Base-by-base conservation (phyloP, 805 yeast species). In the Metschnikowia hibisci region DNA sequence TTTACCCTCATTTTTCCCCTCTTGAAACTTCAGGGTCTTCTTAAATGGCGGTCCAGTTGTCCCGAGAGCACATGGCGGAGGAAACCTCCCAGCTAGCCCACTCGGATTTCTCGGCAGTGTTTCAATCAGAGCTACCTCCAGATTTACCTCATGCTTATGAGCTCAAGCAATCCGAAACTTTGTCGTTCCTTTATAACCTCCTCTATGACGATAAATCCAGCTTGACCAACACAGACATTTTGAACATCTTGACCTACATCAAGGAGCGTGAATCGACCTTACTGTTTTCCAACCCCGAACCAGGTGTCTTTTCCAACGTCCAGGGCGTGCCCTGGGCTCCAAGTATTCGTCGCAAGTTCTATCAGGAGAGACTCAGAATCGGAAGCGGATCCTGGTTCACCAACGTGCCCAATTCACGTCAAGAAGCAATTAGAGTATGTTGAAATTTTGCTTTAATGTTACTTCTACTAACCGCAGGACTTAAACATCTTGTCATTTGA, bases 301-400 rank as follows among this genome's bases (percentile, higher is more conserved):
- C 34, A 12, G 40, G 20, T 11, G 32, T 13, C 28, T 9, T 32
- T n/a, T 51, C 53, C 6, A 73, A 67, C 45, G 42, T 56, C 27
- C 74, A 69, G 47, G 74, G 74, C 6, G 60, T 69, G 16, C 29
- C 42, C 11, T 66, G 73, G 69, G 67, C 69, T 4, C 48, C 50
- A 4, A 65, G 63, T 10, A 54, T 69, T 18, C 56, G 55, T 38
- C 55, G 48, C 30, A 64, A 63, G 46, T 67, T 69, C 43, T 51
- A 54, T 42, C 45, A 38, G 30, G 74, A 69, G 29, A 46, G 73
- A 31, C 48, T 49, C 26, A 52, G 73, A 36, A 57, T 69, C 10
- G 70, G 72, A 15, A 46, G 57, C n/a, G 34, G 39, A 27, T 60
- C 62, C 37, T 69, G 73, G 72, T 69, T 66, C 47, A 63, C 60